Base-by-base conservation (phyloP, 305 asterid species). In the Fraxinus albicans region DNA sequence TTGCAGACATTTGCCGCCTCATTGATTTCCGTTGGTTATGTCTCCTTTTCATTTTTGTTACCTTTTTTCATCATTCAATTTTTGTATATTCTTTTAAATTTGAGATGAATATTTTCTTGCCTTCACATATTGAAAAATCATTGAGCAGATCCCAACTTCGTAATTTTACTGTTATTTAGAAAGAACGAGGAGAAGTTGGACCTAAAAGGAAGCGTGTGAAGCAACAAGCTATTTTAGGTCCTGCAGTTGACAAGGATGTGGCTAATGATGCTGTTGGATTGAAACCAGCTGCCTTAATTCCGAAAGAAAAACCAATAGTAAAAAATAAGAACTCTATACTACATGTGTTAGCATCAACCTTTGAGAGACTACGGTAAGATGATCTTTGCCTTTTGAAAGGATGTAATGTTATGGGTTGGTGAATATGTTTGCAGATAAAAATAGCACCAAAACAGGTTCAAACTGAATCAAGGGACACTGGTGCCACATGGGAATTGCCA, bases 251-350 rank as follows among this genome's bases (percentile, higher is more conserved):
- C 87, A 92, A 94, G 85, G 93, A 89, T 77, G 94, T 95, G 83
- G 90, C 89, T 77, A 97, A 91, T 82, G 99, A 94, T 88, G 93
- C 97, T 84, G 98, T 93, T 88, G 98, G 99, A 84, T 76, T 94
- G 89, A 95, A 90, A 86, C 87, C 86, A 84, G 93, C 91, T 86
- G 85, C 91, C 21, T 89, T 94, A 80, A 90, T 94, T 85, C 97
- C 99, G 69, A 93, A 90, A 80, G 98, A 95, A 86, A 94, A 90
- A 83, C 94, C 98, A 73, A 73, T 92, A 36, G 84, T 96, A 23
- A 96, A 90, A 85, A 96, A 90, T 90, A 94, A 94, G 77, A 89
- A 88, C 77, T 85, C 98, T 78, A 84, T 94, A 47, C 84, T 94
- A 77, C 97, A 94, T 94, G 99, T 93, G 69, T 79, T 79, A 8